Evolutionary conservation across 495 filamentous ascomycete species (phyloP).

Genomic region (Stereocaulon alpinum): DNA sequence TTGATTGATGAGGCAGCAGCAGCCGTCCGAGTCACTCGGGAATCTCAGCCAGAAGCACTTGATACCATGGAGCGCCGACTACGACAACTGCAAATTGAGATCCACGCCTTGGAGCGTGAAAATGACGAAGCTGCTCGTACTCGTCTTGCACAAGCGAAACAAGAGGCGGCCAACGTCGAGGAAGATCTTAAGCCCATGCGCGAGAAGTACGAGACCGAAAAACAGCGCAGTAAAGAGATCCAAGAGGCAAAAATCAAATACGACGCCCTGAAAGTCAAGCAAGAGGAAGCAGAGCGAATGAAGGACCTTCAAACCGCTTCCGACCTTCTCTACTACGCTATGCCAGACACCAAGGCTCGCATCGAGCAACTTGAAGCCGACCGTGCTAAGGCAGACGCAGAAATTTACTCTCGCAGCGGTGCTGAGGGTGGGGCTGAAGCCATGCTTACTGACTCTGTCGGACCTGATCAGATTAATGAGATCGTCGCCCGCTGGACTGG

Average conservation of each 20-base stretch:
- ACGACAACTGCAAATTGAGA: slow-evolving; percentile 90
- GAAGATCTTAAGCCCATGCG: slow-evolving; percentile 87
- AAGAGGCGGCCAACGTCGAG: slow-evolving; percentile 81
- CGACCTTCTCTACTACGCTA: slow-evolving; percentile 92
- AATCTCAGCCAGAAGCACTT: slow-evolving; percentile 89
- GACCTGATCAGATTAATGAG: slow-evolving; percentile 97
- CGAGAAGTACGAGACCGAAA: slow-evolving; percentile 91
- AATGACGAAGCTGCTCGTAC: slow-evolving; percentile 85
- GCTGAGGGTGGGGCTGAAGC: slow-evolving; percentile 46
- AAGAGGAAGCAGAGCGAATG: slow-evolving; percentile 79
- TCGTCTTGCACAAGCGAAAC: slow-evolving; percentile 69
- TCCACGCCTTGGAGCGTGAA: slow-evolving; percentile 84
- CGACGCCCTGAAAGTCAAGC: slow-evolving; percentile 75
- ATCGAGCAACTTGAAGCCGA: slow-evolving; percentile 75
- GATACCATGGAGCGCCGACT: slow-evolving; percentile 83
- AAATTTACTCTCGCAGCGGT: slow-evolving; percentile 49
- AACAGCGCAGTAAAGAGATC: slow-evolving; percentile 74
- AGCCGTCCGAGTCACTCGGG: slow-evolving; percentile 83
- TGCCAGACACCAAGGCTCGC: slow-evolving; percentile 73
- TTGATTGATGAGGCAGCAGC: slow-evolving; percentile 93
- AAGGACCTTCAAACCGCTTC: slow-evolving; percentile 75
- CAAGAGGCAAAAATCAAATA: slow-evolving; percentile 96
- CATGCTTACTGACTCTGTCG: slow-evolving; percentile 83
- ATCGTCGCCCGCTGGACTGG: slow-evolving; percentile 95
- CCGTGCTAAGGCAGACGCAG: slow-evolving; percentile 65